Conservation (phyloP, 345 rosid species). For the Eucalyptus dawsonii region DNA sequence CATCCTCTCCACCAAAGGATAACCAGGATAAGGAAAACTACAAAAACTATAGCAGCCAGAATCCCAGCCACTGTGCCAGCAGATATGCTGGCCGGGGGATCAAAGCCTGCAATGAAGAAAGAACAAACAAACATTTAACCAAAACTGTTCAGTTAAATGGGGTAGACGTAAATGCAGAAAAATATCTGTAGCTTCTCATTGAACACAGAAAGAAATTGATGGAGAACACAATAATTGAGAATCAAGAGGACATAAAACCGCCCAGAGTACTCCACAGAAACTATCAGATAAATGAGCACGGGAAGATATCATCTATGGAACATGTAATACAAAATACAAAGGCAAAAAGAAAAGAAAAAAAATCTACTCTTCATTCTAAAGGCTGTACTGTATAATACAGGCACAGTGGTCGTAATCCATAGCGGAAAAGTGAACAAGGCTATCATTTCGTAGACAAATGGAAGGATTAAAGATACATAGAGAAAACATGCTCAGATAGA, state of each 20-base stretch:
- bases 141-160: not conserved
- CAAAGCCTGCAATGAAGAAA: not conserved
- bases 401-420: no score
- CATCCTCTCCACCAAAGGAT: conserved; percentile 2
- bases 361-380: no score
- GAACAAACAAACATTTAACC: not conserved
- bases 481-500: no score
- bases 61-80: not conserved
- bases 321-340: no score
- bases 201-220: not conserved
- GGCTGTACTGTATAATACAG: no score
- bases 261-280: not conserved
- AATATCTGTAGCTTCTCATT: not conserved
- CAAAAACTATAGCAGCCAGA: not conserved
- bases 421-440: no score
- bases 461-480: no score
- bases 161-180: not conserved
- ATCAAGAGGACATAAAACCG: not conserved
- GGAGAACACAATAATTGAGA: not conserved
- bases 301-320: no score
- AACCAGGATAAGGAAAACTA: not conserved
- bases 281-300: not conserved
- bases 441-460: no score
- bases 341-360: no score
- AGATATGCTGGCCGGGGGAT: not conserved